A percentile compares a stretch with the other conserved stretches of the same genome.
phyloP scores from a whole-genome alignment of 495 filamentous ascomycete species.

The Podospora didyma region DNA sequence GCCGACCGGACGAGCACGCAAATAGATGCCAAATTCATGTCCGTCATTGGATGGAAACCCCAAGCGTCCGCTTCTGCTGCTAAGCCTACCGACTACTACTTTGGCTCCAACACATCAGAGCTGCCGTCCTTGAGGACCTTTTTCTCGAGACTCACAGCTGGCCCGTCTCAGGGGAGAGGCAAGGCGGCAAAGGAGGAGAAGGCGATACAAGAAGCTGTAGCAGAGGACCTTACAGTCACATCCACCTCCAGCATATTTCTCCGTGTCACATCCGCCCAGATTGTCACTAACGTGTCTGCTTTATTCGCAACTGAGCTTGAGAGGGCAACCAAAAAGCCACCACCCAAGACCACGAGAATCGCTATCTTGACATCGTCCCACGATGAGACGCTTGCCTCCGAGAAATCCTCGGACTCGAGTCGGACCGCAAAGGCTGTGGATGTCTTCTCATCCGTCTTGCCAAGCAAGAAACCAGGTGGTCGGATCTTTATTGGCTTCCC shows the following conservation, averaged over 20 bases:
- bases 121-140: constrained; percentile 66
- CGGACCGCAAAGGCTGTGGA: constrained; percentile 57
- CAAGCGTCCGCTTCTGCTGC: constrained; percentile 35
- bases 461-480: constrained; percentile 71
- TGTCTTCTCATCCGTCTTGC: constrained; percentile 86
- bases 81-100: constrained; percentile 35
- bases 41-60: constrained; percentile 77
- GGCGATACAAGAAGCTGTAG: constrained; percentile 49
- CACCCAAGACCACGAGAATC: constrained; percentile 78
- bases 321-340: constrained; percentile 93
- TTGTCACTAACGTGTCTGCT: constrained; percentile 64
- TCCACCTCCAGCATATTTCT: constrained; percentile 79
- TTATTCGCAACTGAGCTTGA: constrained; percentile 82
- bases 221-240: constrained; percentile 61
- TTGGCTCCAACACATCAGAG: constrained; percentile 27
- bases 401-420: constrained; percentile 36
- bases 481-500: constrained; percentile 97
- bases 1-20: constrained; percentile 79
- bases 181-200: constrained; percentile 52
- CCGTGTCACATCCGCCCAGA: constrained; percentile 75
- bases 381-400: constrained; percentile 69
- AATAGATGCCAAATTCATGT: constrained; percentile 90
- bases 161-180: constrained; percentile 35
- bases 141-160: constrained; percentile 65
- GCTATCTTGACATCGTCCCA: constrained; percentile 87